phyloP scores from a whole-genome alignment of 768 basidiomycete genomes.

The Pulveroboletus sp. region DNA sequence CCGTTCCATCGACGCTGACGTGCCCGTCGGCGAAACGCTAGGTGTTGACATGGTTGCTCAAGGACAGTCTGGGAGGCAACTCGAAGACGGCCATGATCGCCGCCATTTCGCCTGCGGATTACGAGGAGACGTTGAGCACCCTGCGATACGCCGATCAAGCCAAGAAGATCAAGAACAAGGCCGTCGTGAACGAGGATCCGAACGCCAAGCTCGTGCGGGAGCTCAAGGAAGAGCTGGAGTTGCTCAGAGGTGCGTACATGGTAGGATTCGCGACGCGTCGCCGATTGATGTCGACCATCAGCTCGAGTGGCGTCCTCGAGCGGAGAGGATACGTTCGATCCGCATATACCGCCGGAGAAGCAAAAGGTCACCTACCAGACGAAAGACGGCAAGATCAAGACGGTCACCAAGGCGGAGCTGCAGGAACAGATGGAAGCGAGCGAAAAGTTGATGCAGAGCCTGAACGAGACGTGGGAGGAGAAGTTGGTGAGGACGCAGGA shows the following conservation, averaged over 20 bases:
- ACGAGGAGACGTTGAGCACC: constrained; percentile 95
- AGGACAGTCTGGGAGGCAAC: constrained; percentile 96
- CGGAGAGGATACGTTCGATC: constrained; percentile 78
- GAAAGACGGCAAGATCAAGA: constrained; percentile 90
- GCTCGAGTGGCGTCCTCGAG: constrained; percentile 70
- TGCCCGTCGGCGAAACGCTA: constrained; percentile 30
- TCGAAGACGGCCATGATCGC: constrained; percentile 99
- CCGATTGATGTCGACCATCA: constrained; percentile 26
- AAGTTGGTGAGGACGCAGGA: constrained; percentile 88
- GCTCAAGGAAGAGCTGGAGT: constrained; percentile 95
- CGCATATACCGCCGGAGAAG: constrained; percentile 84
- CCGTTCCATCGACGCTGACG: constrained; percentile 1
- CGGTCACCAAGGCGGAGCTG: constrained; percentile 93
- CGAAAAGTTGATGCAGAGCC: constrained; percentile 90
- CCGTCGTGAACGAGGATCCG: constrained; percentile 98
- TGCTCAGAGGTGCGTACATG: constrained; percentile 65
- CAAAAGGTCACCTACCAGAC: constrained; percentile 94
- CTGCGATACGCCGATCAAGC: constrained; percentile 97
- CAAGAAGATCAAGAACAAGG: constrained; percentile 99
- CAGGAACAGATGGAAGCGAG: constrained; percentile 95
- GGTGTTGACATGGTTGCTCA: constrained; percentile 97
- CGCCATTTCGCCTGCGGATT: constrained; percentile 97
- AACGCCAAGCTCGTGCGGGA: constrained; percentile 98
- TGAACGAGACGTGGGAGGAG: constrained; percentile 97
- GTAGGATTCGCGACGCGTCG: background rate